phyloP scores from a whole-genome alignment of 192 early-diverging fungal genomes.

The Backusella australiensis region DNA sequence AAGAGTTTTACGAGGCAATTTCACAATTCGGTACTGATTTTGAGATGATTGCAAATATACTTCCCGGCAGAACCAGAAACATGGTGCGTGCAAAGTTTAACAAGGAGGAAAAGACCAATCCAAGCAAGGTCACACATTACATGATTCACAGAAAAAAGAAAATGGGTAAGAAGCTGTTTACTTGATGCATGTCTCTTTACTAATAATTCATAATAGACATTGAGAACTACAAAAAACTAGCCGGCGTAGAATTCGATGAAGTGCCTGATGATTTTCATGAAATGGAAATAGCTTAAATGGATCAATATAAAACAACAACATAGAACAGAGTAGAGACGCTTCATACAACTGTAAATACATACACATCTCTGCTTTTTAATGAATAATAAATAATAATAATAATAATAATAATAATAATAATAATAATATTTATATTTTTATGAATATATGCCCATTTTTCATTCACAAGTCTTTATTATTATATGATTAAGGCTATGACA shows the following conservation, averaged over 20 bases:
- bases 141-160: constrained; percentile 25
- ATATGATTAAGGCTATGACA: neutral
- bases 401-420: too few species aligned
- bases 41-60: constrained; percentile 29
- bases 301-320: too few species aligned
- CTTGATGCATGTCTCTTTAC: too few species aligned
- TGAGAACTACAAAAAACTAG: neutral
- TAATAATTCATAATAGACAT: neutral
- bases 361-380: too few species aligned
- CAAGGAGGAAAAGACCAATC: constrained; percentile 27
- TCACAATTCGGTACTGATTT: constrained; percentile 40
- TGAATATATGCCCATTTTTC: too few species aligned
- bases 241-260: constrained; percentile 12
- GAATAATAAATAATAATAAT: too few species aligned
- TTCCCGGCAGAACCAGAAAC: constrained; percentile 23
- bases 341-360: too few species aligned
- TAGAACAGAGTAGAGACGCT: too few species aligned
- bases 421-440: too few species aligned
- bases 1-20: constrained; percentile 32
- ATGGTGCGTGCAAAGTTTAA: constrained; percentile 34
- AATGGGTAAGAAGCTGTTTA: constrained; percentile 18
- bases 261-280: constrained; percentile 29
- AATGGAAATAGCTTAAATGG: constrained; percentile 7
- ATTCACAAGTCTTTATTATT: too few species aligned
- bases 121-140: constrained; percentile 24